Conservation (phyloP, 805 yeast genomes). For the Kodamaea hsintzibuensis region DNA sequence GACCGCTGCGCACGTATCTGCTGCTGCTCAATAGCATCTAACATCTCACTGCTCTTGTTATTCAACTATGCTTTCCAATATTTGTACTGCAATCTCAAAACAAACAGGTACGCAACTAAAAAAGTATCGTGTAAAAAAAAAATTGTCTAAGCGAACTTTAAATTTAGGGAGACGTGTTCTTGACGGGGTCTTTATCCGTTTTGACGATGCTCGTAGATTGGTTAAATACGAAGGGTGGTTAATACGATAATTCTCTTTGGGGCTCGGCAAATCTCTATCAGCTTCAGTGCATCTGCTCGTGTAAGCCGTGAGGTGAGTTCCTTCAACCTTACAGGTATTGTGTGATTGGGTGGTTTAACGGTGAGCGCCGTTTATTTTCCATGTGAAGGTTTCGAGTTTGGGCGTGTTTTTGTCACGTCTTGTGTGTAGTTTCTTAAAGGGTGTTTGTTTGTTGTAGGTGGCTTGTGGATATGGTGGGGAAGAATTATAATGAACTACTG, state of each 20-base stretch:
- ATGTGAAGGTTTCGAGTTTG: background rate
- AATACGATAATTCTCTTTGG: background rate
- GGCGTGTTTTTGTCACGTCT: background rate
- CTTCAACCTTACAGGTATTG: background rate
- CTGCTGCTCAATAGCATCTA: slow-evolving; percentile 8
- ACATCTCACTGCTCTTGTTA: background rate
- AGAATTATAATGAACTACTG: too few relatives aligned
- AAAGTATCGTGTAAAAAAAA: slow-evolving; percentile 5
- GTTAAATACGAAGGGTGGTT: background rate
- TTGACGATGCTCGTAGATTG: background rate
- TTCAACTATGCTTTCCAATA: background rate
- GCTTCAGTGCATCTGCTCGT: background rate
- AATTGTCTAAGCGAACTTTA: slow-evolving; percentile 3
- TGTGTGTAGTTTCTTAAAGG: too few relatives aligned
- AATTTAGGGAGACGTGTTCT: background rate
- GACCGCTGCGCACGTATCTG: slow-evolving; percentile 4
- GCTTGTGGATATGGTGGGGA: too few relatives aligned
- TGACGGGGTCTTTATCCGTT: background rate
- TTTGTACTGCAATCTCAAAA: background rate
- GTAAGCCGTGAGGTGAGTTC: background rate
- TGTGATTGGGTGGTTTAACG: background rate
- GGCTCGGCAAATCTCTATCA: background rate
- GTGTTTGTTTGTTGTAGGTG: too few relatives aligned
- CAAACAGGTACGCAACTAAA: slow-evolving; percentile 1
- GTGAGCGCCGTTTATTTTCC: background rate